Conservation (phyloP, 2,329 filamentous ascomycete species). For the Alternaria brassicae region DNA sequence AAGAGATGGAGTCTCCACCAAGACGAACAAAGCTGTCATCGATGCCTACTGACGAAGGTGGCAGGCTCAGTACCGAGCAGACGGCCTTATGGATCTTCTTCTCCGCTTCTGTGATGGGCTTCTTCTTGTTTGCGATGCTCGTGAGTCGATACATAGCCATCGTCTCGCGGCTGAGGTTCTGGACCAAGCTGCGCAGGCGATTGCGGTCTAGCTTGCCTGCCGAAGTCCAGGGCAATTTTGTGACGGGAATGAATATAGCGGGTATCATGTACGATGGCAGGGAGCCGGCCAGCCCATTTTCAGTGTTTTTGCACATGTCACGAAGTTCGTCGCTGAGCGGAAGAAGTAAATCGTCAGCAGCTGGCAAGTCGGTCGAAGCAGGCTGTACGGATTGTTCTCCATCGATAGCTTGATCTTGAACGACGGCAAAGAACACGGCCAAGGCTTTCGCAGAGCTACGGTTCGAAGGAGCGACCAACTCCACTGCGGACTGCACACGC, state of each 20-base stretch:
- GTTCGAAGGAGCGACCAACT: constrained; percentile 41
- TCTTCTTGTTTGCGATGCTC: constrained; percentile 38
- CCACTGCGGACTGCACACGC: constrained; percentile 42
- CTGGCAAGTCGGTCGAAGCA: constrained; percentile 26
- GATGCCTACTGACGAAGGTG: constrained; percentile 33
- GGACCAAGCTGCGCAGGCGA: constrained; percentile 34
- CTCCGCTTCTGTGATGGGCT: constrained; percentile 35
- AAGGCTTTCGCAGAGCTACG: constrained; percentile 40
- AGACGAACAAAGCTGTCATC: constrained; percentile 48
- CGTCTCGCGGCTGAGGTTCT: constrained; percentile 39
- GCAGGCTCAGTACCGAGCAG: constrained; percentile 37
- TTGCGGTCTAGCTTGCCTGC: constrained; percentile 46
- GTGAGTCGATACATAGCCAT: constrained; percentile 41
- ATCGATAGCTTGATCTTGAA: constrained; percentile 16
- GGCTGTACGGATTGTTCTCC: constrained; percentile 22
- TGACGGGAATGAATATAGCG: constrained; percentile 42
- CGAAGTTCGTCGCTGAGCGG: constrained; percentile 35
- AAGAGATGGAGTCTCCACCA: constrained; percentile 41
- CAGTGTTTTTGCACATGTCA: constrained; percentile 39
- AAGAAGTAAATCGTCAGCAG: constrained; percentile 39
- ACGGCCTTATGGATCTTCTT: constrained; percentile 44
- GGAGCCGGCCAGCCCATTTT: constrained; percentile 38
- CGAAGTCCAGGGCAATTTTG: constrained; percentile 42
- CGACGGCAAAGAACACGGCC: constrained; percentile 41
- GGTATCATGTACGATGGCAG: constrained; percentile 48